These are phyloP conservation scores for Crithidia sp. DNA, from an alignment of 208 protist genomes.

Conservation along the genomic window DNA sequence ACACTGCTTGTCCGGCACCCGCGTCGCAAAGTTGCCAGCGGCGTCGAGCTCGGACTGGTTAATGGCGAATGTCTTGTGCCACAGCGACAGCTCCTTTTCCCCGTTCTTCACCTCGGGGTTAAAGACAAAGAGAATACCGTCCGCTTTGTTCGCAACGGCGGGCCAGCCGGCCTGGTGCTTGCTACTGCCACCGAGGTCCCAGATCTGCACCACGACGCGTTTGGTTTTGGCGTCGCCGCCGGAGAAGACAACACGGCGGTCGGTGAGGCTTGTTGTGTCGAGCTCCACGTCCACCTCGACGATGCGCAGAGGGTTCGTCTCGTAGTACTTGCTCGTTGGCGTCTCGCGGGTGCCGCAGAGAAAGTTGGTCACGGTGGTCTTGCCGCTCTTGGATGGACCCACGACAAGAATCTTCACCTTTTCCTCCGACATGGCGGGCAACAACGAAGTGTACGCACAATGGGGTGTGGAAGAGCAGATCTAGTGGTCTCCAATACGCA, in stretches of 20 bases:
- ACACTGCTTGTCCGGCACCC: slow-evolving; percentile 61
- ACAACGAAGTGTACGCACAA: not conserved
- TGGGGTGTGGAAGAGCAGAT: not conserved
- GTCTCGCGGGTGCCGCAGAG: slow-evolving; percentile 81
- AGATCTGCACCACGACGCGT: slow-evolving; percentile 79
- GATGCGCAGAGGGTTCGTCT: slow-evolving; percentile 89
- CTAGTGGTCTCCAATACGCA: too few species aligned
- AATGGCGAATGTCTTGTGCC: slow-evolving; percentile 90
- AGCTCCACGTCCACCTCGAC: slow-evolving; percentile 86
- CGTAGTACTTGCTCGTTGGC: slow-evolving; percentile 81
- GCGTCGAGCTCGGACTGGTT: slow-evolving; percentile 75
- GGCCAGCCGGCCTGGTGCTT: slow-evolving; percentile 90
- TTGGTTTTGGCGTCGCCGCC: slow-evolving; percentile 54
- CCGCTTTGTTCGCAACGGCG: slow-evolving; percentile 67
- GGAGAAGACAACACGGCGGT: slow-evolving; percentile 67
- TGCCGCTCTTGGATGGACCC: slow-evolving; percentile 84
- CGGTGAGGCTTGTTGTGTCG: slow-evolving; percentile 48
- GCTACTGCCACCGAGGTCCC: slow-evolving; percentile 86
- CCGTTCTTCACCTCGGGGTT: slow-evolving; percentile 75
- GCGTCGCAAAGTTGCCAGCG: slow-evolving; percentile 62
- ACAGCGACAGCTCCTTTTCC: slow-evolving; percentile 87
- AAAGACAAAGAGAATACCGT: slow-evolving; percentile 91
- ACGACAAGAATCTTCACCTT: slow-evolving; percentile 86
- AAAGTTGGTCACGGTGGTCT: slow-evolving; percentile 87
- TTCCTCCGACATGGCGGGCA: slow-evolving; percentile 53